phyloP scores from a whole-genome alignment of 805 yeast species.

The Yamadazyma insecticola region DNA sequence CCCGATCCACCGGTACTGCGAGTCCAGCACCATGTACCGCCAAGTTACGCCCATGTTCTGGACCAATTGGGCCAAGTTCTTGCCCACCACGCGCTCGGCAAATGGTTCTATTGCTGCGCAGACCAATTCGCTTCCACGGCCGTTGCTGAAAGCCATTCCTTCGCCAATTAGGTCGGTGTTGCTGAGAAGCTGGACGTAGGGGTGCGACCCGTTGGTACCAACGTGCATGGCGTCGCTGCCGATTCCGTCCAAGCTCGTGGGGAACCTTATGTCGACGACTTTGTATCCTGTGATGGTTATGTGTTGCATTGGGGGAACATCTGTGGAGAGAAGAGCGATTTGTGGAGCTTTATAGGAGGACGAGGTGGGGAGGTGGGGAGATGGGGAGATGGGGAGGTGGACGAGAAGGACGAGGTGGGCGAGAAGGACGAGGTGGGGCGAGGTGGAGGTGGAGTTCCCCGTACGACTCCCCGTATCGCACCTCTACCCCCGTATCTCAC shows the following conservation, averaged over 20 bases:
- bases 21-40: slow-evolving; percentile 35
- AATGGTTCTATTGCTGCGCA: slow-evolving; percentile 28
- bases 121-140: slow-evolving; percentile 12
- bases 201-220: slow-evolving; percentile 38
- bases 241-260: slow-evolving; percentile 34
- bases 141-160: slow-evolving; percentile 35
- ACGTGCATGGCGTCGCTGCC: slow-evolving; percentile 42
- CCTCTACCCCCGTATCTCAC: too few species aligned
- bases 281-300: slow-evolving; percentile 21
- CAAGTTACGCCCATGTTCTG: slow-evolving; percentile 37
- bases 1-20: slow-evolving; percentile 41
- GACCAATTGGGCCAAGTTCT: slow-evolving; percentile 24
- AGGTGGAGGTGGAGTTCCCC: too few species aligned
- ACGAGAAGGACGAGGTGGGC: too few species aligned
- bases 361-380: too few species aligned
- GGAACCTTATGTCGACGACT: slow-evolving; percentile 30
- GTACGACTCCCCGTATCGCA: too few species aligned
- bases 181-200: slow-evolving; percentile 29
- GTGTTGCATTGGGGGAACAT: slow-evolving; percentile 4
- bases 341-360: neutral
- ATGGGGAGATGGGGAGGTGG: too few species aligned
- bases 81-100: slow-evolving; percentile 32
- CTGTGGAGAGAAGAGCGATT: neutral
- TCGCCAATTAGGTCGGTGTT: slow-evolving; percentile 24
- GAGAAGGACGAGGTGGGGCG: too few species aligned